Evolutionary conservation across 768 basidiomycete species (phyloP).

Genomic region (Kwoniella dendrophila): DNA sequence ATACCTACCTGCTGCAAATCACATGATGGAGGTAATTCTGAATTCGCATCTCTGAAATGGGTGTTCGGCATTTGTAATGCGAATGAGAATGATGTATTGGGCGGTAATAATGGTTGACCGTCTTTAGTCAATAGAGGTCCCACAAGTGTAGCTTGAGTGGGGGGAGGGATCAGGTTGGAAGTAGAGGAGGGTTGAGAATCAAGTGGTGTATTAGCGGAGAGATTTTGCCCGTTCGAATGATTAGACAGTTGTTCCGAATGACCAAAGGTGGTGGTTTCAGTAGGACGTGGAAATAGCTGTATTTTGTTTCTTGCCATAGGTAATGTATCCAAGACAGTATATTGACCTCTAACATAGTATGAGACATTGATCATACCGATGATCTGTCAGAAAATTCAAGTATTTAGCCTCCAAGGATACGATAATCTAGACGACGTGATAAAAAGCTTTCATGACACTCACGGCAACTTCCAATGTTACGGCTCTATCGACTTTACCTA

Average conservation of each 20-base stretch:
- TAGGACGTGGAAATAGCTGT: slow-evolving; percentile 31
- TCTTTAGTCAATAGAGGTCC: slow-evolving; percentile 20
- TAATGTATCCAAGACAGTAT: slow-evolving; percentile 46
- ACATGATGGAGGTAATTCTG: slow-evolving; percentile 41
- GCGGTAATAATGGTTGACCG: slow-evolving; percentile 28
- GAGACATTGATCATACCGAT: slow-evolving; percentile 38
- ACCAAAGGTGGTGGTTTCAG: background rate
- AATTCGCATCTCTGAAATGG: slow-evolving; percentile 32
- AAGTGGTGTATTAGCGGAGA: background rate
- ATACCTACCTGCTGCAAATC: slow-evolving; percentile 45
- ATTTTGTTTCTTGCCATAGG: slow-evolving; percentile 27
- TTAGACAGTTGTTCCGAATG: background rate
- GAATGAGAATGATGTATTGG: slow-evolving; percentile 31
- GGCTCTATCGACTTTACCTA: slow-evolving; percentile 47
- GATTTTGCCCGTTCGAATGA: background rate
- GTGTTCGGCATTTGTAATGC: slow-evolving; percentile 39
- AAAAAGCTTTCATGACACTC: slow-evolving; percentile 14
- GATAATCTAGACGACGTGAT: background rate
- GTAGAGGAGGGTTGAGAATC: slow-evolving; percentile 7
- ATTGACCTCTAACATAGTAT: slow-evolving; percentile 50
- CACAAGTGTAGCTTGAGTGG: background rate
- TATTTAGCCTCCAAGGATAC: background rate
- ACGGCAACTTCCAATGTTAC: slow-evolving; percentile 42
- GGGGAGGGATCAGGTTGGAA: background rate
- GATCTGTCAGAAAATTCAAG: slow-evolving; percentile 23